Evolutionary conservation across 1,139 yeast species (phyloP).

Genomic region (Nakaseomyces bracarensis): DNA sequence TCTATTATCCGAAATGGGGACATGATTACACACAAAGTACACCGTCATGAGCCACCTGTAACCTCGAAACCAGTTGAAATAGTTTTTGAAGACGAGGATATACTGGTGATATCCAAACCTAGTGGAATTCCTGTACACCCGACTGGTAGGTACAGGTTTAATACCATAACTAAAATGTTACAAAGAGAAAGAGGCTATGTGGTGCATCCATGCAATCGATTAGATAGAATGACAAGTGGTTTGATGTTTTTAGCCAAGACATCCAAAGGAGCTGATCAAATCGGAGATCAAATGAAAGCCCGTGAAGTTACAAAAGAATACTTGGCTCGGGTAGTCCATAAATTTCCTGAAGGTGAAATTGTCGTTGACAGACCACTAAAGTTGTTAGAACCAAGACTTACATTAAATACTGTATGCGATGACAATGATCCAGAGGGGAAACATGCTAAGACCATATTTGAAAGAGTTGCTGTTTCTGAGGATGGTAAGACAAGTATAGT

Average conservation of each 20-base stretch:
- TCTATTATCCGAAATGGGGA: constrained; percentile 76
- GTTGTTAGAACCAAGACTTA: constrained; percentile 71
- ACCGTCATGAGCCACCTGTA: constrained; percentile 89
- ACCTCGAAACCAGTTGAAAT: constrained; percentile 60
- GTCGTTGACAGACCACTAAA: constrained; percentile 59
- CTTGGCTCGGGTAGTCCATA: constrained; percentile 79
- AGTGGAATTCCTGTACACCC: constrained; percentile 96
- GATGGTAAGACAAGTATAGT: constrained; percentile 59
- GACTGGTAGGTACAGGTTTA: constrained; percentile 83
- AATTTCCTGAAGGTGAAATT: constrained; percentile 54
- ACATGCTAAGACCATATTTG: constrained; percentile 43
- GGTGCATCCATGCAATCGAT: constrained; percentile 84
- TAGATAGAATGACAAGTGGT: constrained; percentile 90
- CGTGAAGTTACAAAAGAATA: constrained; percentile 75
- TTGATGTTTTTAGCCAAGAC: constrained; percentile 86
- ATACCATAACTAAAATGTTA: constrained; percentile 76
- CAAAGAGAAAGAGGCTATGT: constrained; percentile 54
- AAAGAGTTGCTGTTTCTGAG: constrained; percentile 30
- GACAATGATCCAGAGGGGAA: constrained; percentile 53
- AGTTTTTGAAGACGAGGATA: constrained; percentile 69
- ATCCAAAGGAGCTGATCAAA: constrained; percentile 67
- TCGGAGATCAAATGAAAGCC: constrained; percentile 67
- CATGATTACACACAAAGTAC: constrained; percentile 70
- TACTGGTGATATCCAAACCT: constrained; percentile 87
- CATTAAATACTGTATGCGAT: constrained; percentile 53